Evolutionary conservation across 768 basidiomycete genomes (phyloP).

Genomic region (Leccinum aurantiacum): DNA sequence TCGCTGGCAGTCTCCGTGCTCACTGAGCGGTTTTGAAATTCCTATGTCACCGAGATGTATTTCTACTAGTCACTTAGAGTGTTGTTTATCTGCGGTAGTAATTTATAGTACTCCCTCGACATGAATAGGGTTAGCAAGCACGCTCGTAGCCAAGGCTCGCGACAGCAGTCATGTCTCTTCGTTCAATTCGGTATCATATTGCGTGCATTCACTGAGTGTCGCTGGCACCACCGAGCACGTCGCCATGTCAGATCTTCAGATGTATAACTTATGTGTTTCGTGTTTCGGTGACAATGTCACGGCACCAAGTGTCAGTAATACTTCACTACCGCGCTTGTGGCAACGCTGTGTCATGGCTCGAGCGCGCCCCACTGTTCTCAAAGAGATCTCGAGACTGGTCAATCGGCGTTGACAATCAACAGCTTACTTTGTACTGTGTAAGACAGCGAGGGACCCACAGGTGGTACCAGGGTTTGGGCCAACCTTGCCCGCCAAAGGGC

Average conservation of each 20-base stretch:
- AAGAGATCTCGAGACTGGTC: neutral
- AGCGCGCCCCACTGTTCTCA: neutral
- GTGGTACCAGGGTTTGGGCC: neutral
- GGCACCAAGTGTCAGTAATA: neutral
- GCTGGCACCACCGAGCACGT: neutral
- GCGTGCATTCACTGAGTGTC: too few species aligned
- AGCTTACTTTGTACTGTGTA: neutral
- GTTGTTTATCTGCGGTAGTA: neutral
- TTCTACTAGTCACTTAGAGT: neutral
- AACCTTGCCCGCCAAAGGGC: too few species aligned
- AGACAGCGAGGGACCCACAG: neutral
- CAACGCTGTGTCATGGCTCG: neutral
- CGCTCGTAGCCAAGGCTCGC: neutral
- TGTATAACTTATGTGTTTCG: too few species aligned
- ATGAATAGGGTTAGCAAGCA: neutral
- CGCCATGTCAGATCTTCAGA: too few species aligned
- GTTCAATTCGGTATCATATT: neutral
- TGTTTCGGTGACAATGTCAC: too few species aligned
- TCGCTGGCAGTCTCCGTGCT: conserved; percentile 8
- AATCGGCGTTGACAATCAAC: neutral
- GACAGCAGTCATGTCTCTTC: neutral
- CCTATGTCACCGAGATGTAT: neutral
- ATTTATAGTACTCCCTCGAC: neutral
- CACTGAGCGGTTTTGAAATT: neutral
- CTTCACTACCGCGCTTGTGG: neutral